phyloP scores from a whole-genome alignment of 1,284 basidiomycete genomes.

The Golubevia sp. region DNA sequence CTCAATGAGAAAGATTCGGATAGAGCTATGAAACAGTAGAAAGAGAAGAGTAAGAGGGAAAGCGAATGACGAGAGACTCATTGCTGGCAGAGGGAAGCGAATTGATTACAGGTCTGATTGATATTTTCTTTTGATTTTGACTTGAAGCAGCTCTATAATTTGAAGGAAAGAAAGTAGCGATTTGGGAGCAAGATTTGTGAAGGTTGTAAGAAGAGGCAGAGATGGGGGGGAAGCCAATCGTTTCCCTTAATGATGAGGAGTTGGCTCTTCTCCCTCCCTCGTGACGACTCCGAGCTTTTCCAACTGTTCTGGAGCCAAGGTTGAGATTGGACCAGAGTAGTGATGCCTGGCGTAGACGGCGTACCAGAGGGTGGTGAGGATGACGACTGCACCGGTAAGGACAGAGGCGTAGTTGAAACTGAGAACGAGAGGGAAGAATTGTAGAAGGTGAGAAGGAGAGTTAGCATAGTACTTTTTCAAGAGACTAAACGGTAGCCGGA shows the following conservation, averaged over 20 bases:
- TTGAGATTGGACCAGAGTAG: conserved; percentile 63
- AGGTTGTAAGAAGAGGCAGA: too few species aligned
- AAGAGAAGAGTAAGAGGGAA: too few species aligned
- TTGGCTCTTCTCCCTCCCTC: conserved; percentile 20
- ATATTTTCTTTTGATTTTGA: too few species aligned
- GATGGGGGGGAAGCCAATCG: too few species aligned
- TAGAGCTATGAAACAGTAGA: too few species aligned
- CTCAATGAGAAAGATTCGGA: too few species aligned
- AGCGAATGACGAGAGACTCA: too few species aligned
- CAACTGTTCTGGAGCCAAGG: conserved; percentile 37
- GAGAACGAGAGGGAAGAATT: not conserved
- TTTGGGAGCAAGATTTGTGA: too few species aligned
- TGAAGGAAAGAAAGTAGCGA: too few species aligned
- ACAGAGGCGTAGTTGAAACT: conserved; percentile 50
- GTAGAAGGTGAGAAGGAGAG: not conserved
- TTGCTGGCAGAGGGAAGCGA: too few species aligned
- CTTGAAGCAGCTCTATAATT: too few species aligned
- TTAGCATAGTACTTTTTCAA: conserved; percentile 5
- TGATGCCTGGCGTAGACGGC: conserved; percentile 62
- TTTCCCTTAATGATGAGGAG: conserved; percentile 1
- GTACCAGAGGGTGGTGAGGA: conserved; percentile 63
- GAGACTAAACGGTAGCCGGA: not conserved
- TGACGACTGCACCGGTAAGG: conserved; percentile 62
- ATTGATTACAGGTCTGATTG: too few species aligned
- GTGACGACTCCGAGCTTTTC: conserved; percentile 41